Base-by-base conservation (phyloP, 192 early-diverging fungal genomes). In the Chytriomyces sp. region DNA sequence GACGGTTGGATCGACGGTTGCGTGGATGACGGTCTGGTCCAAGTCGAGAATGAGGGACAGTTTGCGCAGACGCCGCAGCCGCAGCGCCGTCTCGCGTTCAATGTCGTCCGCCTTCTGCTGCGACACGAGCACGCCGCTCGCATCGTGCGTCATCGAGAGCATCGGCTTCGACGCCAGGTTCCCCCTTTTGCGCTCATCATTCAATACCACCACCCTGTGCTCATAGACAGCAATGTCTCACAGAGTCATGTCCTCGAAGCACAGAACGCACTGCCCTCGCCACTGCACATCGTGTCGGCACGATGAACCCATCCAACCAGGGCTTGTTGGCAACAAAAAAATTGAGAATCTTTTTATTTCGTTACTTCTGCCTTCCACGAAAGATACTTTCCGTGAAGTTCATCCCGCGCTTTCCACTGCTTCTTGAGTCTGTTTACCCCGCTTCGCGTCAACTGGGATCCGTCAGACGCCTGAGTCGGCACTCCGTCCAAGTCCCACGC, bases 11-110 rank as follows among this genome's bases (percentile, higher is more conserved):
- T 93, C 89, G 5, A 89, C 86, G 10, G 93, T 91, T 62, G 97
- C 94, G 60, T 99, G 98, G 52, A 99, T 92, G 22, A 99, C 85
- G 1, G 98, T 99, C 79, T 96, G 95, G 78, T 99, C 98, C 54
- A 99, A 84, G 85, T 99, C 98, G 22, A 99, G 86, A 59, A 99
- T 90, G 28, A 99, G 79, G 3, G 92, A 93, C 41, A 99, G 85
- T 73, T 91, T 93, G 57, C 84, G 77, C 33, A 82, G 83, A 3
- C 78, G 71, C 62, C 90, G 66, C 54, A 99, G 79, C 71, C 91
- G 82, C 3, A 82, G 62, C 12, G 86, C 78, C 17, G 81, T 92
- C 30, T 86, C 86, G n/a, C 86, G 67, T 55, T 96, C 93, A 39
- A 96, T 66, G 52, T 87, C 75, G 3, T 92, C 93, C 70, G 91